Base-by-base conservation (phyloP, 805 yeast species). In the Saccharomycopsis sp. region DNA sequence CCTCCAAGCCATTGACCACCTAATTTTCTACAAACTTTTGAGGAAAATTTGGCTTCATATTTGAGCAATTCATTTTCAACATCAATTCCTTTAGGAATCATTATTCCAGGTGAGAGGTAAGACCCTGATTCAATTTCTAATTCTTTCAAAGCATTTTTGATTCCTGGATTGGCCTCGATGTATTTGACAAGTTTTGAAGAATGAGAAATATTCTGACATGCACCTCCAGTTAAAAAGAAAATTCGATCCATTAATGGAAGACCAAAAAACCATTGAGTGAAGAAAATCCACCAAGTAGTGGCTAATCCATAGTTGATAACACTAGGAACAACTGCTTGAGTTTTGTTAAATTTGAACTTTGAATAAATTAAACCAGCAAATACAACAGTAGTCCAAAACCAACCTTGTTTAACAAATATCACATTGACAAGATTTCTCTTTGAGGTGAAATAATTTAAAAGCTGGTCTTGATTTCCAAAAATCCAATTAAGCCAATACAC, bases 181-280 rank as follows among this genome's bases (percentile, higher is more conserved):
- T 34, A 42, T 20, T 23, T 27, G 14, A 37, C 30, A 18, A 49
- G 36, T 26, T 31, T 46, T 3, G 21, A 25, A 15, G 37, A 18
- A 19, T 30, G 26, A 15, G 34, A 19, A 18, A 28, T 21, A 33
- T 54, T 54, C 9, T 60, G 55, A 53, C 98, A 89, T 36, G 61
- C 58, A 0, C 98, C 98, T 2, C 98, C 98, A 0, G 95, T 85
- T 41, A 60, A 58, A 1, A 79, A 47, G 52, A 89, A 89, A 1
- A 89, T 66, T 31, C 78, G 62, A 59, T 89, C 98, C 96, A 92
- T 89, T 2, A 89, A 55, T 0, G 97, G 96, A 44, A 72, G 60
- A 1, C 92, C 94, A 55, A 78, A 75, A 54, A 72, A 75, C 92
- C 87, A 85, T 57, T 87, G 97, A 3, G 96, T 79, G 57, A 83